Evolutionary conservation across 805 yeast genomes (phyloP), one percentile per base, ranked within the genome.

Genomic region (Gaillardinia entomophila): DNA sequence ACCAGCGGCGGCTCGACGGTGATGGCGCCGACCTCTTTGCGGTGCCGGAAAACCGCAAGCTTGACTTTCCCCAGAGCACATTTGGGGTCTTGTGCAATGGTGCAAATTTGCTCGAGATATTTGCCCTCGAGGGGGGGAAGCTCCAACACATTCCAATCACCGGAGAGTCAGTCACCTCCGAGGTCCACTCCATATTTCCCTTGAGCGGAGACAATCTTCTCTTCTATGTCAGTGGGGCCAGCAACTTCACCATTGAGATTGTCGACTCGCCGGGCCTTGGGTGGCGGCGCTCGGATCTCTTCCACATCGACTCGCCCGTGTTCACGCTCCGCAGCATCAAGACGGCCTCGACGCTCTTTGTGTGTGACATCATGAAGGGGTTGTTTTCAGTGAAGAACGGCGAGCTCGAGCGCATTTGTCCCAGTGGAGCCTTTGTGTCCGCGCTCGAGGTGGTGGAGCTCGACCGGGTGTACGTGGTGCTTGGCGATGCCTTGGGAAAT

Each of bases 401-500:
- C 10, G n/a, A 19, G 6, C 16, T 23, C 14, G 36, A 22, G 5
- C 28, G 32, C 16, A 37, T 30, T 3, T 26, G 31, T 16, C 6
- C 15, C 3, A 12, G 32, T 14, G 41, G 48, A 1, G 23, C 33
- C 4, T 46, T 41, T 31, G 32, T 40, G n/a, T 39, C 55, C 1
- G 39, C 41, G 1, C 31, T 47, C 5, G 48, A 40, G 6, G 27
- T 29, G 6, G 30, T 38, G 10, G 20, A 29, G 6, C 16, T 12
- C n/a, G 16, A 15, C 5, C 32, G 4, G 10, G 26, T 26, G 26
- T 12, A 30, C 26, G 17, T 45, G 6, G 22, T 57, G 0, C 32
- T 37, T 13, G 60, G 57, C 4, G 67, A 61, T 32, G 45, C 58
- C 1, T 36, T 42, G 13, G 68, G 68, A 2, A 60, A 60, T n/a